A percentile compares a stretch with the other conserved stretches of the same genome.
phyloP scores from a whole-genome alignment of 768 basidiomycete species.

The Termitomyces sp. region DNA sequence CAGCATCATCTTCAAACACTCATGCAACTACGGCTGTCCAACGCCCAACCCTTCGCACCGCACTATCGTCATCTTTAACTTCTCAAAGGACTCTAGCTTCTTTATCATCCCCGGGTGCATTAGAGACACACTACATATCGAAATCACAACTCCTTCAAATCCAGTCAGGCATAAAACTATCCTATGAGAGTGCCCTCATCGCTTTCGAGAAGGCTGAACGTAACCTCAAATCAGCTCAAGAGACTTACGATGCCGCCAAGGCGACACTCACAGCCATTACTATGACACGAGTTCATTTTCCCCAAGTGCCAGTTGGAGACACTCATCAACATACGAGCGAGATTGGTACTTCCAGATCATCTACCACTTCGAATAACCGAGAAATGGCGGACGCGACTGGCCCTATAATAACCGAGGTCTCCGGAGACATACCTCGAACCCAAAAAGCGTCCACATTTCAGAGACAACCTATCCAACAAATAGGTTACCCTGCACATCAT shows the following conservation, averaged over 20 bases:
- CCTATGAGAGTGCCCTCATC: conserved; percentile 2
- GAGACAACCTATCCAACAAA: neutral
- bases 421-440: neutral
- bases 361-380: neutral
- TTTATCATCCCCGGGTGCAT: neutral
- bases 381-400: neutral
- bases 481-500: neutral
- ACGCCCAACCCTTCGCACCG: neutral
- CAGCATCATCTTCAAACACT: neutral
- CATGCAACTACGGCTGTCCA: neutral
- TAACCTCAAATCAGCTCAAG: neutral
- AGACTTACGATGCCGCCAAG: conserved; percentile 7
- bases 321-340: neutral
- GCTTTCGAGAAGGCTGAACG: conserved; percentile 5
- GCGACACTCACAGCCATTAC: conserved; percentile 1
- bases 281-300: neutral
- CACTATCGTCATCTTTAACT: neutral
- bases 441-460: neutral
- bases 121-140: neutral
- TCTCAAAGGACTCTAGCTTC: neutral
- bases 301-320: neutral
- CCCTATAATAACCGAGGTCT: neutral
- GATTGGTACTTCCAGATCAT: neutral
- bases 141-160: neutral
- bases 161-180: neutral